Percentiles rank a stretch among this genome's conserved stretches.
phyloP scores from a whole-genome alignment of 176 grass and related monocot genomes.

The Olyra latifolia region DNA sequence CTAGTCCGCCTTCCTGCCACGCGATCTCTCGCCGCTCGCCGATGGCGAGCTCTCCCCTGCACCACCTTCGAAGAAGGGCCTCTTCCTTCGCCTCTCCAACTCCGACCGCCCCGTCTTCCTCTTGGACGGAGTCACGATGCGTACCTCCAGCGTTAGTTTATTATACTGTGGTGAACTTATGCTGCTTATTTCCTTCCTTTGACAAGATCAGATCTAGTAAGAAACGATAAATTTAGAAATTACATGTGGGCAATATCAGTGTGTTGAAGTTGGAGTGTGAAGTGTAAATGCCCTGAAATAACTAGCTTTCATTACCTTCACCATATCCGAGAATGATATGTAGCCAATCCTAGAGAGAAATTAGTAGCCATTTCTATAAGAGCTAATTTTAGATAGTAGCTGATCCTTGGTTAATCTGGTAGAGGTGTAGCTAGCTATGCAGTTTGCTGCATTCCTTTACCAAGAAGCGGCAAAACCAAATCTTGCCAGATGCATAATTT shows the following conservation, averaged over 20 bases:
- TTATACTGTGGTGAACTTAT: not conserved
- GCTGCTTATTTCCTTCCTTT: not conserved
- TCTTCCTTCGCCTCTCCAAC: slow-evolving; percentile 53
- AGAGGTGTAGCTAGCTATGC: not conserved
- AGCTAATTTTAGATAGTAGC: not conserved
- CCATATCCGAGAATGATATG: not conserved
- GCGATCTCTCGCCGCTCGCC: slow-evolving; percentile 19
- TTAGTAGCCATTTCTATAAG: not conserved
- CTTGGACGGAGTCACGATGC: slow-evolving; percentile 36
- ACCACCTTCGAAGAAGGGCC: slow-evolving; percentile 30
- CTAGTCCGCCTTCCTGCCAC: slow-evolving; percentile 50
- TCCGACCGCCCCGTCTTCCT: slow-evolving; percentile 39
- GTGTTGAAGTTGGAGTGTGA: not conserved
- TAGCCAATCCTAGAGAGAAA: not conserved
- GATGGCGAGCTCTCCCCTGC: slow-evolving; percentile 24
- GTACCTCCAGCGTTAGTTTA: not conserved
- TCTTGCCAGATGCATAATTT: not conserved
- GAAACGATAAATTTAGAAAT: not conserved
- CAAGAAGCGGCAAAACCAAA: not conserved
- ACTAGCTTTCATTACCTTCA: not conserved
- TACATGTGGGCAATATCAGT: not conserved
- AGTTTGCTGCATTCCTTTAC: not conserved
- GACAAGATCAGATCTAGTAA: not conserved
- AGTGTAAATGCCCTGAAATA: not conserved
- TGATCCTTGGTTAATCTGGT: not conserved